phyloP scores from a whole-genome alignment of 768 basidiomycete genomes.

The Mycena filopes region DNA sequence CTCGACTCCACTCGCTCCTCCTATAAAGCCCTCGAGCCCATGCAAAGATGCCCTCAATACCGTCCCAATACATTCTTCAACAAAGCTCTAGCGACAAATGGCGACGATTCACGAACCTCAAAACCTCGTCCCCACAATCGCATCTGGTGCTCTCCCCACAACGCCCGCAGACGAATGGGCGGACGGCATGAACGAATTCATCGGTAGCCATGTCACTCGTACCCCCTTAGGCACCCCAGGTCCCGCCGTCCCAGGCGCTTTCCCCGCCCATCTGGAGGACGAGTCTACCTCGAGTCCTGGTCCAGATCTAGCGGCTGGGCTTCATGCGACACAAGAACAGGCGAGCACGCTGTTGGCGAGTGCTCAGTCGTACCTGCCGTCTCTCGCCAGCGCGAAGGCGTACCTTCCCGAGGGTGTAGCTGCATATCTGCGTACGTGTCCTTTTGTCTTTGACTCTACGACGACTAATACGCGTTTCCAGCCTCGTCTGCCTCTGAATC shows the following conservation, averaged over 20 bases:
- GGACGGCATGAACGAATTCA: neutral
- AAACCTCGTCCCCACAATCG: slow-evolving; percentile 26
- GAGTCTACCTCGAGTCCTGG: neutral
- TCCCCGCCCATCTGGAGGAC: neutral
- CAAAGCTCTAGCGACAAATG: too few species aligned
- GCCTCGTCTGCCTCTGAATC: too few species aligned
- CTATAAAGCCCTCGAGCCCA: too few species aligned
- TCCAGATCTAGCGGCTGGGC: neutral
- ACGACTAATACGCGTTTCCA: too few species aligned
- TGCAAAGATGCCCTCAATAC: too few species aligned
- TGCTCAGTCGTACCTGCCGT: neutral
- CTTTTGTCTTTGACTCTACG: neutral
- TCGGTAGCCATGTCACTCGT: slow-evolving; percentile 14
- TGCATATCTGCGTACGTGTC: slow-evolving; percentile 8
- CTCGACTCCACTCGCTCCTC: too few species aligned
- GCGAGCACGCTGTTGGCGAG: neutral
- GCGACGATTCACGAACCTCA: too few species aligned
- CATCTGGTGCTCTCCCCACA: slow-evolving; percentile 18
- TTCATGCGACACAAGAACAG: neutral
- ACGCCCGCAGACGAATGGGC: slow-evolving; percentile 29
- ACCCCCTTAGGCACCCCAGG: slow-evolving; percentile 19
- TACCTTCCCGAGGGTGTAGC: slow-evolving; percentile 4
- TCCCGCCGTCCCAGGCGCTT: neutral
- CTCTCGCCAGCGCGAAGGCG: neutral
- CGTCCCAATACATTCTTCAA: too few species aligned